Base-by-base conservation (phyloP, 208 protist species). In the Lotmaria passim region DNA sequence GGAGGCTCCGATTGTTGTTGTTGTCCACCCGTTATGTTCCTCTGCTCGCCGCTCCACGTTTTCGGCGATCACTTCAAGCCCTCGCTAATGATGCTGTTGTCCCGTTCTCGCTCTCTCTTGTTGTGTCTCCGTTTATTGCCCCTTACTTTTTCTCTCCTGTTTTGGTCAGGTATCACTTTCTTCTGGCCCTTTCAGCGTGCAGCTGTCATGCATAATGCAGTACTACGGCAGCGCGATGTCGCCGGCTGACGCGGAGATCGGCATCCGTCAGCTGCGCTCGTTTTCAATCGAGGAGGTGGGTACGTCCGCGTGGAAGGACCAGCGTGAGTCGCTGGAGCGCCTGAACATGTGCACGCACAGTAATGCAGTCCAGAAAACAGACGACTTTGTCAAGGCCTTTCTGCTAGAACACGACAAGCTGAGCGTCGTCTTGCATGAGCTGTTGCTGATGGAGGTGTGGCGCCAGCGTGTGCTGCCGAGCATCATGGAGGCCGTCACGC, bases 311-410 rank as follows among this genome's bases (percentile, higher is more conserved):
- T 97, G 93, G 93, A 95, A 96, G 58, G 52, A 71, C 19, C 91
- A 97, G 58, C 88, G 91, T 2, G 81, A 86, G 63, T 69, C 73
- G 11, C 55, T 96, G 19, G 91, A 97, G 69, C 75, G 81, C 11
- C 83, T 97, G 23, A 97, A 97, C 80, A 94, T 94, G 84, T 94
- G 89, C 60, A 86, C 86, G 33, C 93, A 97, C 81, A 93, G 91
- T 75, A 94, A 96, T 73, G 90, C 91, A 4, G 82, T 87, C 8
- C 78, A 82, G 19, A 93, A 94, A 48, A 82, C 81, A 60, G 90
- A 96, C 44, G 93, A 97, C 75, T 89, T 79, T 38, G 93, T 97
- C 7, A 91, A 90, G 72, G 39, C 88, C 8, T 95, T 89, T 50
- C 66, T 97, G 15, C 56, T 96, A 4, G 80, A 94, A 34, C 83